phyloP scores from a whole-genome alignment of 371 early-diverging fungal species.

The Mucor ambiguus region DNA sequence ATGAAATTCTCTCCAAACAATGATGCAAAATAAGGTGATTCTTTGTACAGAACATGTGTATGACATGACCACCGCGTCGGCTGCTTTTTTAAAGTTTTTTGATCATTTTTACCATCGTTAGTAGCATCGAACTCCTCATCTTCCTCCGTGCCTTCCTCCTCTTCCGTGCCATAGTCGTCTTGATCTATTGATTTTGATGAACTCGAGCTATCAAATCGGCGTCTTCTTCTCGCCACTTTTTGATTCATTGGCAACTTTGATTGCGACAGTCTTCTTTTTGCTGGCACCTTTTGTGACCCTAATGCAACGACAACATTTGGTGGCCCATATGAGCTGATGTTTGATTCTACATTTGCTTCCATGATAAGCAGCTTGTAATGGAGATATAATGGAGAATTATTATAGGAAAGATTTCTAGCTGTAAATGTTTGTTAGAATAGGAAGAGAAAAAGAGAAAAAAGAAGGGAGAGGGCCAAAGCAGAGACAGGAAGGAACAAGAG shows the following conservation, averaged over 20 bases:
- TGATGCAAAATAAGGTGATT: conserved; percentile 45
- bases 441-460: neutral
- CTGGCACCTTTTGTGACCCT: conserved; percentile 11
- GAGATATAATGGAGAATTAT: neutral
- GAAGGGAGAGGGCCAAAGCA: neutral
- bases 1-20: conserved; percentile 40
- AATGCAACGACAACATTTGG: conserved; percentile 20
- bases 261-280: conserved; percentile 20
- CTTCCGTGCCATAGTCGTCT: neutral
- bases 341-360: neutral
- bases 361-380: neutral
- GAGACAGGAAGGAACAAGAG: neutral
- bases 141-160: neutral
- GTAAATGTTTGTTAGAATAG: neutral
- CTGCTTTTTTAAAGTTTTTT: neutral
- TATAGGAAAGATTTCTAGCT: neutral
- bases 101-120: neutral
- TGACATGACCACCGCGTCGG: conserved; percentile 33
- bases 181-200: neutral
- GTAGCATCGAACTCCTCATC: neutral
- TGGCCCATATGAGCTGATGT: conserved; percentile 9
- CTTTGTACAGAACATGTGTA: conserved; percentile 32
- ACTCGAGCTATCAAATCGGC: neutral
- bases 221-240: conserved; percentile 8
- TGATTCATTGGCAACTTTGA: conserved; percentile 7